Evolutionary conservation across 2,329 filamentous ascomycete species (phyloP), one percentile per base, ranked within the genome.

Genomic region (Aurifilum marmelostoma): DNA sequence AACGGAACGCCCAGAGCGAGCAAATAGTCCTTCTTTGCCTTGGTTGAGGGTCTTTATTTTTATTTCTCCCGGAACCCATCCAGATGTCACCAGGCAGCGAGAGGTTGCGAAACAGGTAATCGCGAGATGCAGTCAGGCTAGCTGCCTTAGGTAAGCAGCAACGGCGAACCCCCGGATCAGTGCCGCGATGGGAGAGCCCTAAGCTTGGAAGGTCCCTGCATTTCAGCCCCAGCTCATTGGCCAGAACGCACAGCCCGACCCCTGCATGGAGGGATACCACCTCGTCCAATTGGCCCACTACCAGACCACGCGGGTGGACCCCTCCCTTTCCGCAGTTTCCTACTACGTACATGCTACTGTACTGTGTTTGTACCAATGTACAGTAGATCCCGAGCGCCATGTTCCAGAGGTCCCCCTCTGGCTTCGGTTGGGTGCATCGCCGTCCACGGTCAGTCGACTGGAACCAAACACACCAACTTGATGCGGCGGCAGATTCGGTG

Each of bases 321-420:
- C 68, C 50, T 52, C 50, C 68, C 68, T 56, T 65, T 65, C 65
- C 60, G 60, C 54, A 32, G 61, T 62, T 56, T 58, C 56, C 47
- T 32, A 67, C 9, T 54, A 27, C 50, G 27, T 54, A 43, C 2
- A n/a, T 16, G 18, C 43, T 16, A 47, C 18, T 47, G 34, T 34
- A 34, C 34, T 34, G 34, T 34, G 34, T 8, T 4, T 34, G 34
- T 34, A 8, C 34, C 34, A 34, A 47, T 8, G 43, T 47, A 47
- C 43, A 52, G 50, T 56, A 56, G 52, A 56, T 29, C 52, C 52
- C 52, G 52, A 56, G 27, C 24, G 24, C 27, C 24, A 56, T 56
- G 52, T 18, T 4, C 24, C 21, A 29, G 24, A 27, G 32, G 5
- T 50, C 43, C 12, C 8, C 8, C 27, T 59, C 54, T 34, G 6